These are phyloP conservation scores for Fusarium caatingaense DNA, from an alignment of 2,329 filamentous ascomycete genomes.

Conservation along the genomic window DNA sequence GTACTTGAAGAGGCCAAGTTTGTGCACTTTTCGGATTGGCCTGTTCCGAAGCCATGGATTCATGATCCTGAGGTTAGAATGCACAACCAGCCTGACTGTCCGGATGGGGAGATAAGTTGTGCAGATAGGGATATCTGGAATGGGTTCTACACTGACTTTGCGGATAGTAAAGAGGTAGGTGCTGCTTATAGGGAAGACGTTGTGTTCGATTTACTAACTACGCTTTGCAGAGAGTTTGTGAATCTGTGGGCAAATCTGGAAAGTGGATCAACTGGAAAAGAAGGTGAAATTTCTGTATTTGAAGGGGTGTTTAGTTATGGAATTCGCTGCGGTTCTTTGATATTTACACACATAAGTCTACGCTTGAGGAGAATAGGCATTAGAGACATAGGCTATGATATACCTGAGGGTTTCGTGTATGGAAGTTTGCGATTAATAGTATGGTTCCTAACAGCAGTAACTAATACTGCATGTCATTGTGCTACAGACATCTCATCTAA, in stretches of 20 bases:
- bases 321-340: not conserved
- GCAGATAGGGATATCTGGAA: conserved; percentile 33
- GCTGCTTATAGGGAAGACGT: accelerated
- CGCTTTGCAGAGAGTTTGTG: conserved; percentile 16
- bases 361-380: not conserved
- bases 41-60: conserved; percentile 70
- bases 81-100: conserved; percentile 14
- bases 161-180: conserved; percentile 22
- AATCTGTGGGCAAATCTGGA: not conserved
- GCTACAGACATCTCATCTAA: not conserved
- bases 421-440: not conserved
- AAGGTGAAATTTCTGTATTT: not conserved
- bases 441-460: too few relatives aligned
- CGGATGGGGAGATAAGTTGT: conserved; percentile 1
- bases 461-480: not conserved
- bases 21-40: conserved; percentile 79
- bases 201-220: not conserved
- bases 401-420: not conserved
- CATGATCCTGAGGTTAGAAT: not conserved
- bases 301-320: not conserved
- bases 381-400: not conserved
- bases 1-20: conserved; percentile 71
- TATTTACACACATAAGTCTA: not conserved
- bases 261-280: conserved; percentile 27
- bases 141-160: conserved; percentile 31